phyloP scores from a whole-genome alignment of 2,329 filamentous ascomycete species.

The Neurospora sp. region DNA sequence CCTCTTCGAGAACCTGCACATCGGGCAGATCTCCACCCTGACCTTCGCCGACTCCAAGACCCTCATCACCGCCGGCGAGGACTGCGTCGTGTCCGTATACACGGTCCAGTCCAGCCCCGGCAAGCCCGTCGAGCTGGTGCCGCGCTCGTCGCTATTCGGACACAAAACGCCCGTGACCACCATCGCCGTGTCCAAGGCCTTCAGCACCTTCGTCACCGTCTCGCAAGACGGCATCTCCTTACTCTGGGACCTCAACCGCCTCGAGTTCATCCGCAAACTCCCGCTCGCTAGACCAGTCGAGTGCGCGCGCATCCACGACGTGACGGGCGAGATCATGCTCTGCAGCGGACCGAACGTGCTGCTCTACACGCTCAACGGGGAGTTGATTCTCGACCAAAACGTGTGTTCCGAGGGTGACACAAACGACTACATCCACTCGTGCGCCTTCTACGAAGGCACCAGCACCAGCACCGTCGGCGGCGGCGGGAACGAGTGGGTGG shows the following conservation, averaged over 20 bases:
- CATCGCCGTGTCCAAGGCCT: slow-evolving; percentile 77
- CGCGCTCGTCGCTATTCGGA: slow-evolving; percentile 75
- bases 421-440: slow-evolving; percentile 64
- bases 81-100: slow-evolving; percentile 85
- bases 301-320: slow-evolving; percentile 79
- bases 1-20: slow-evolving; percentile 87
- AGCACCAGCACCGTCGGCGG: not conserved
- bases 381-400: slow-evolving; percentile 69
- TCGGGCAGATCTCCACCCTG: slow-evolving; percentile 76
- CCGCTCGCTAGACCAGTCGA: slow-evolving; percentile 49
- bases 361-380: slow-evolving; percentile 82
- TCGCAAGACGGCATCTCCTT: slow-evolving; percentile 74
- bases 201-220: slow-evolving; percentile 78
- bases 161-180: slow-evolving; percentile 76
- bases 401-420: slow-evolving; percentile 42
- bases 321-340: slow-evolving; percentile 80
- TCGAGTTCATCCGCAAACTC: slow-evolving; percentile 73
- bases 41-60: slow-evolving; percentile 84
- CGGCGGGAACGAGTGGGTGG: slow-evolving; percentile 75
- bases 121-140: slow-evolving; percentile 68
- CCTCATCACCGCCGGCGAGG: slow-evolving; percentile 81
- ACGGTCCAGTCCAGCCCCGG: slow-evolving; percentile 51
- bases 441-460: slow-evolving; percentile 86
- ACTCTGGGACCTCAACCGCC: slow-evolving; percentile 88
- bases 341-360: slow-evolving; percentile 66